These are phyloP conservation scores for Scutellaria galericulata DNA, from an alignment of 257 asterid genomes.

Conservation along the genomic window DNA sequence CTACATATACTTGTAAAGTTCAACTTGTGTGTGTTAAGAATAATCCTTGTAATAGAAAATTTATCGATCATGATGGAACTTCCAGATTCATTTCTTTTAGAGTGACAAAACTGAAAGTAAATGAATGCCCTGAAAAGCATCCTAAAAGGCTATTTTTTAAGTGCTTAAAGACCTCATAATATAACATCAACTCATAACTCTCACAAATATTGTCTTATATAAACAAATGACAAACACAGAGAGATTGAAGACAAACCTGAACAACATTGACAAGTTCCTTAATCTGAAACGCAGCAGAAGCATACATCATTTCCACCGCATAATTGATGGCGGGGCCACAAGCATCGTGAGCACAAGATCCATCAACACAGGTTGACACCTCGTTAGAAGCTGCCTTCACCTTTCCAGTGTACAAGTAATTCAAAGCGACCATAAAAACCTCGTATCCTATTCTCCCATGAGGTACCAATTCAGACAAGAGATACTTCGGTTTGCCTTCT, in stretches of 20 bases:
- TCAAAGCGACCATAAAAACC: conserved; percentile 52
- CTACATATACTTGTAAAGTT: too few relatives aligned
- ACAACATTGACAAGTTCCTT: conserved; percentile 71
- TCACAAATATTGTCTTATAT: too few relatives aligned
- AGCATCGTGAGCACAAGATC: conserved; percentile 74
- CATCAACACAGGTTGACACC: conserved; percentile 84
- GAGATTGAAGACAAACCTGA: conserved; percentile 53
- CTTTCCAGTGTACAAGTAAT: conserved; percentile 75
- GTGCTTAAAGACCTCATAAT: too few relatives aligned
- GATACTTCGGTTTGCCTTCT: conserved; percentile 65
- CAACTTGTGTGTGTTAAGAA: too few relatives aligned
- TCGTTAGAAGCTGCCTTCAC: conserved; percentile 63
- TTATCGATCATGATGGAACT: too few relatives aligned
- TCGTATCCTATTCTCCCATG: conserved; percentile 62
- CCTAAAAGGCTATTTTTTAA: too few relatives aligned
- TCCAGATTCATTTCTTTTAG: too few relatives aligned
- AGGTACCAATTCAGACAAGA: conserved; percentile 56
- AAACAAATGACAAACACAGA: too few relatives aligned
- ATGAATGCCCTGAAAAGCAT: too few relatives aligned
- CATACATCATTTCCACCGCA: conserved; percentile 87
- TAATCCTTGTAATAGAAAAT: too few relatives aligned
- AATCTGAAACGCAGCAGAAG: conserved; percentile 76
- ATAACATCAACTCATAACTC: too few relatives aligned
- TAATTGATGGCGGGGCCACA: conserved; percentile 84
- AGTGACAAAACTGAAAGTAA: too few relatives aligned